These are phyloP conservation scores for Globisporangium nodosum DNA, from an alignment of 352 stramenopile genomes.

Conservation along the genomic window DNA sequence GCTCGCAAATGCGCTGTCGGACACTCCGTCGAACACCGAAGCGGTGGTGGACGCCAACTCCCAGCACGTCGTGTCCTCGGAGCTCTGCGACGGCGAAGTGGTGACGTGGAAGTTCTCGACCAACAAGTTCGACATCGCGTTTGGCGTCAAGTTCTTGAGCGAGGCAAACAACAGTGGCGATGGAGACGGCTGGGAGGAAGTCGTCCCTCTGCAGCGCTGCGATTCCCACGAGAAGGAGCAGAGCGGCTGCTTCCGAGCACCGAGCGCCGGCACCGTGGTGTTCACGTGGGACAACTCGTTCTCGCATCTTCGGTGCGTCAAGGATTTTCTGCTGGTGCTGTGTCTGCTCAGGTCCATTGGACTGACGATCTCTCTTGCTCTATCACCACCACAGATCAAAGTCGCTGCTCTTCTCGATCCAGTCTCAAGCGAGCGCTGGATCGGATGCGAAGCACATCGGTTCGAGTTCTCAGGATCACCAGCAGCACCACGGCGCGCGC, in stretches of 20 bases:
- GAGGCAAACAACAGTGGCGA: conserved; percentile 24
- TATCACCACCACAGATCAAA: conserved; percentile 21
- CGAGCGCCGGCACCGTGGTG: conserved; percentile 30
- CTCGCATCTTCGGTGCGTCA: conserved; percentile 40
- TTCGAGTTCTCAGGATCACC: not conserved
- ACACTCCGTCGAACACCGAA: conserved; percentile 17
- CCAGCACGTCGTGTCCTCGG: conserved; percentile 41
- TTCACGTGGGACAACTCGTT: conserved; percentile 66
- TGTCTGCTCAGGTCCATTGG: not conserved
- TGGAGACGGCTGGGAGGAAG: conserved; percentile 25
- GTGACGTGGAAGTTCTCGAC: conserved; percentile 49
- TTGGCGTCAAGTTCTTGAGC: conserved; percentile 39
- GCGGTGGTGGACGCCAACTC: conserved; percentile 33
- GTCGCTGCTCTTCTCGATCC: conserved; percentile 30
- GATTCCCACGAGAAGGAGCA: conserved; percentile 28
- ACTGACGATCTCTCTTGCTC: not conserved
- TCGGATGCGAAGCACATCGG: conserved; percentile 18
- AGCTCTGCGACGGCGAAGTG: conserved; percentile 32
- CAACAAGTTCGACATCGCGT: conserved; percentile 46
- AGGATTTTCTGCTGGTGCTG: not conserved
- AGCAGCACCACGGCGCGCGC: conserved; percentile 23
- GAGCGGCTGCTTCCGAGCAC: conserved; percentile 28
- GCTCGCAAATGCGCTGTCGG: conserved; percentile 19
- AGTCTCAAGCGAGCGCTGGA: conserved; percentile 6
- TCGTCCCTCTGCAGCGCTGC: conserved; percentile 30